phyloP scores from a whole-genome alignment of 257 asterid genomes.

The Asclepias syriaca region DNA sequence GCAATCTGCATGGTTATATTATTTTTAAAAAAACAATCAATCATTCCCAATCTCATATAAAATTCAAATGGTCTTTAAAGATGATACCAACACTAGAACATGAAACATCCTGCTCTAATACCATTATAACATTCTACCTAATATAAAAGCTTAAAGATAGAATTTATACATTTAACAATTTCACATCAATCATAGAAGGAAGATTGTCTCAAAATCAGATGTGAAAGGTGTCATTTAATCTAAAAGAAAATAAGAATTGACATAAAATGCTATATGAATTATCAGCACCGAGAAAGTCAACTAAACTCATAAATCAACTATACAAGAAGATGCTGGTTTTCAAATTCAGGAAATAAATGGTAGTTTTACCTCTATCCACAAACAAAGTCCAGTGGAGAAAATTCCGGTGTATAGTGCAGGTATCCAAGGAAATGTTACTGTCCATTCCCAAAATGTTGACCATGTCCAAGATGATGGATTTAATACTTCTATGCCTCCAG shows the following conservation, averaged over 20 bases:
- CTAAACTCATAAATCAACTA: background rate
- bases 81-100: background rate
- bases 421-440: conserved; percentile 64
- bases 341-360: background rate
- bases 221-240: background rate
- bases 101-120: no score
- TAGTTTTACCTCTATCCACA: conserved; percentile 64
- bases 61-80: background rate
- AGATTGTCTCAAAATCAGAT: no score
- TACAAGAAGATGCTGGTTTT: background rate
- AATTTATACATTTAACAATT: background rate
- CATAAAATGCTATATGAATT: background rate
- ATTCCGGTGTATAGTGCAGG: conserved; percentile 81
- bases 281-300: background rate
- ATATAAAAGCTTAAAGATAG: no score
- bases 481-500: conserved; percentile 30
- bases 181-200: background rate
- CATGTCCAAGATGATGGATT: conserved; percentile 51
- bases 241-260: background rate
- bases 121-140: no score
- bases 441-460: conserved; percentile 28
- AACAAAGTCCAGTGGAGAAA: conserved; percentile 67
- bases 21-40: background rate
- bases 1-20: conserved; percentile 34
- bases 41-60: background rate